Evolutionary conservation across 345 rosid species (phyloP), one percentile per base, ranked within the genome.

Genomic region (Hevea brasiliensis): DNA sequence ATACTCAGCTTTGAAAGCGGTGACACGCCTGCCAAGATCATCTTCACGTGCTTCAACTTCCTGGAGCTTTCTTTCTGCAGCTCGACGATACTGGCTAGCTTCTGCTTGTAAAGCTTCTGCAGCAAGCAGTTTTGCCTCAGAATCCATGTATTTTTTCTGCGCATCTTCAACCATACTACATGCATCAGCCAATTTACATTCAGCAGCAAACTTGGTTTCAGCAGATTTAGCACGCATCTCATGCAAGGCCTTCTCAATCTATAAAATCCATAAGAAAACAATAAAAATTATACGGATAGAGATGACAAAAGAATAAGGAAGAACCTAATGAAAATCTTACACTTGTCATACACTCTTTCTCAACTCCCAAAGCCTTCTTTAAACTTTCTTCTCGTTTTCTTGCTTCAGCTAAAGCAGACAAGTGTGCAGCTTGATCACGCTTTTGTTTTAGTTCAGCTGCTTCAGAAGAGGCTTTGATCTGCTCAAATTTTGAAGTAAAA

Each of bases 181-280:
- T 56, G 91, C 96, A 82, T 91, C 98, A 72, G 89, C 84, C 77
- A 89, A 72, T 82, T 79, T 88, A 72, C 78, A 77, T 53, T 74
- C 93, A 41, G 98, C 93, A 26, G 96, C 78, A 86, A 95, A 90
- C 86, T 92, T 95, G 0, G 81, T 82, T 85, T 95, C 99, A 24
- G 98, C 97, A 85, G 87, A 85, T 80, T 95, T 96, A 59, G 92
- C 87, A 76, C 98, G 97, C 83, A 95, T 91, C 86, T 92, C 99
- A 73, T 91, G 98, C 88, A 95, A 82, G 44, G 96, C 79, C 81
- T 95, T 95, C 87, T 92, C 99, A 35, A 95, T 72, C 99, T 95
- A 81, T 73, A 78, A 72, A 70, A 71, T 17, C 37, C 77, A 77
- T 27, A 44, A 67, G 41, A 57, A 63, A 68, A 61, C 50, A n/a